Conservation (phyloP, 176 grass and related monocot genomes). For the Pharus latifolius region DNA sequence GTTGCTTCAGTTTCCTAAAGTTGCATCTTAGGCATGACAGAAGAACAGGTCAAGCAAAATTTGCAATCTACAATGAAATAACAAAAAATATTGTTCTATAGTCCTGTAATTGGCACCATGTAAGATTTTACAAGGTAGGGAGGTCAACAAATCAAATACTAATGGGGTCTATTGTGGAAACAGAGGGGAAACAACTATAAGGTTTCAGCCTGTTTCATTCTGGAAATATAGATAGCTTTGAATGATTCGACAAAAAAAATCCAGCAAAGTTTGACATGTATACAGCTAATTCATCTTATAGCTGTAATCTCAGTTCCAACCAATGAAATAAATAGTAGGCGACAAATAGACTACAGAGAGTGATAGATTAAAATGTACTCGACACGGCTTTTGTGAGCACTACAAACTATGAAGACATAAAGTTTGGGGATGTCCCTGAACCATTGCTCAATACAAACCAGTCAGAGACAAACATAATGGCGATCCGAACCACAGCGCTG, state of each 20-base stretch:
- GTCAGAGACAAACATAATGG: no score
- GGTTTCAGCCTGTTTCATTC: background rate
- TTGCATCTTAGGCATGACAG: background rate
- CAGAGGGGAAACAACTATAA: no score
- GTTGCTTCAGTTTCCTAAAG: slow-evolving; percentile 15
- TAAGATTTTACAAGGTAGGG: background rate
- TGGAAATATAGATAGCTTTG: background rate
- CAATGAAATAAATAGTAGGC: slow-evolving; percentile 1
- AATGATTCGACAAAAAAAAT: background rate
- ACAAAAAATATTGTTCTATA: background rate
- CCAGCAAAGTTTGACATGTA: background rate
- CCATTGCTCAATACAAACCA: no score
- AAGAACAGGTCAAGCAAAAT: no score
- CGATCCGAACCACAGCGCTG: no score
- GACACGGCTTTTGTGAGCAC: background rate
- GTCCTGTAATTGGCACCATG: background rate
- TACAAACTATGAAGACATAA: background rate
- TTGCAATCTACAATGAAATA: background rate
- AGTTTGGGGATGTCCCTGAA: no score
- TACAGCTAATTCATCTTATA: background rate
- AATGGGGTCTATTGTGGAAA: no score
- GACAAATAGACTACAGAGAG: background rate
- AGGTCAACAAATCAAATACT: background rate
- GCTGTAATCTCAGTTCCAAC: background rate
- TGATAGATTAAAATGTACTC: background rate